A percentile compares a stretch with the other conserved stretches of the same genome.
Conservation (phyloP, 352 stramenopile species). For the Pilasporangium apinafurcum region DNA sequence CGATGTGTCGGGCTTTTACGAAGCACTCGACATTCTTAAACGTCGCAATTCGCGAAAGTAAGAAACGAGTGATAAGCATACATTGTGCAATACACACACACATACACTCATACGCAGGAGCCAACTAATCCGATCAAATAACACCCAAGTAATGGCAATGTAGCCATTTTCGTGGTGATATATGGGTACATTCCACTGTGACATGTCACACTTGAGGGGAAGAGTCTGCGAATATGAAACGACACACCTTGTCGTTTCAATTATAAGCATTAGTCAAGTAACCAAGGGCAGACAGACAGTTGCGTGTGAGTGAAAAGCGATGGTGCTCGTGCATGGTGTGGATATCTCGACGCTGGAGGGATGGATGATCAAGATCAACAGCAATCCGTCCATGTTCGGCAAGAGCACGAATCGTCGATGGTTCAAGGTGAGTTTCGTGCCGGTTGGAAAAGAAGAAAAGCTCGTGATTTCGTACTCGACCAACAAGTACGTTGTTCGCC, state of each 20-base stretch:
- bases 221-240: too few relatives aligned
- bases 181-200: too few relatives aligned
- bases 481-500: conserved; percentile 48
- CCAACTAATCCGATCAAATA: too few relatives aligned
- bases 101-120: too few relatives aligned
- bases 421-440: conserved; percentile 68
- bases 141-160: too few relatives aligned
- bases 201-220: too few relatives aligned
- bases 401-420: conserved; percentile 69
- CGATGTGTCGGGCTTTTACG: conserved; percentile 71
- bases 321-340: conserved; percentile 58
- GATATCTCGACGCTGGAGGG: conserved; percentile 80
- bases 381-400: conserved; percentile 73
- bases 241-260: too few relatives aligned
- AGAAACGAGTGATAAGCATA: conserved; percentile 9
- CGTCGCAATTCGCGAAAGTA: conserved; percentile 33
- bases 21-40: conserved; percentile 71
- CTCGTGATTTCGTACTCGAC: conserved; percentile 80
- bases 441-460: conserved; percentile 32
- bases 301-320: background rate
- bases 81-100: too few relatives aligned
- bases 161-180: too few relatives aligned
- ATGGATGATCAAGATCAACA: conserved; percentile 87
- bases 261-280: too few relatives aligned
- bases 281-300: too few relatives aligned